Base-by-base conservation (phyloP, 2,329 filamentous ascomycete species). In the Drechslerella coelobrocha region DNA sequence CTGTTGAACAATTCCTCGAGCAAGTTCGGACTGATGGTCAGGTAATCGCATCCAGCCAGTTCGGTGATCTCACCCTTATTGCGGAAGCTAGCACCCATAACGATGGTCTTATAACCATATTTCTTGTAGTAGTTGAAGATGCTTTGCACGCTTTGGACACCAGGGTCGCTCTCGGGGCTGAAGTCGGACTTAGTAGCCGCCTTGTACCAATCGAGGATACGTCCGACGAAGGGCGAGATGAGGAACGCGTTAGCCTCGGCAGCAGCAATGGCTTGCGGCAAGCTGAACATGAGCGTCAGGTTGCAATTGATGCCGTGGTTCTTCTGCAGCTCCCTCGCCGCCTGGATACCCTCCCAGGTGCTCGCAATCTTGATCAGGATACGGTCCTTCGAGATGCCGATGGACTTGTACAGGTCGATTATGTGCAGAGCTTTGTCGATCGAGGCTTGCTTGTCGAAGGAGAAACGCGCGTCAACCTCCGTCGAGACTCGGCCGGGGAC, bases 41-140 rank as follows among this genome's bases (percentile, higher is more conserved):
- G 85, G 86, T 99, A 99, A 82, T 99, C 94, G 81, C 92, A 97
- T 79, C 94, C 94, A 79, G 93, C 93, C 73, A 99, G 87, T 85
- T 99, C 94, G 51, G 91, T 97, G 82, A 99, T 96, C 85, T 99
- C 94, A 78, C 94, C 94, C 74, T 84, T 84, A 85, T 89, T 97
- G 81, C 94, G 88, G 91, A 99, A 99, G 41, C 92, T 97, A 76
- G 94, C 94, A 79, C 94, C 94, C 94, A 99, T 99, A 82, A 99
- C 94, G 77, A 97, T 97, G 81, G 94, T 99, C 78, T 96, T 96
- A 89, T 99, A 97, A 81, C 90, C 91, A 81, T 84, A 91, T 86
- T 97, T 97, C 91, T 99, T 99, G 89, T 99, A 99, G 90, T 99
- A 99, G 87, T 99, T 94, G 88, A 89, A 99, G 84, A 99, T 99